Percentiles rank a stretch among this genome's conserved stretches.
phyloP scores from a whole-genome alignment of 257 asterid species.

The Salvia miltiorrhiza region DNA sequence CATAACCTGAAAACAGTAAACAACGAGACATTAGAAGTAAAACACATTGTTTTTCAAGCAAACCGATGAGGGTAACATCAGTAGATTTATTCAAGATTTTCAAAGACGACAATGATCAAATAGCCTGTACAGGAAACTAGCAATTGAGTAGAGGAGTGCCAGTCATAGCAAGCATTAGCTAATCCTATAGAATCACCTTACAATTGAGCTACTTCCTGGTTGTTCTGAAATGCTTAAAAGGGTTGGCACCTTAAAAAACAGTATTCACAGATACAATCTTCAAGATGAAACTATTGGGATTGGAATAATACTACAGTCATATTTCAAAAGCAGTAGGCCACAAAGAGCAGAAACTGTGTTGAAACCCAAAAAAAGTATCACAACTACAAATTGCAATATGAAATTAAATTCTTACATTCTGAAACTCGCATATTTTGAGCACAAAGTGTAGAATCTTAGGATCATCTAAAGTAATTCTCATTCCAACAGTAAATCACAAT shows the following conservation, averaged over 20 bases:
- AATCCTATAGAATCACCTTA: background rate
- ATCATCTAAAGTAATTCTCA: background rate
- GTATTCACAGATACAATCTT: background rate
- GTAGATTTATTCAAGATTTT: constrained; percentile 5
- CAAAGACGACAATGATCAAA: constrained; percentile 5
- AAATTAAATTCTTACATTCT: background rate
- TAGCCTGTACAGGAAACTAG: constrained; percentile 5
- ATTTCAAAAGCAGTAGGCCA: background rate
- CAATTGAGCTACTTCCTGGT: background rate
- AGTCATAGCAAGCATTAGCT: background rate
- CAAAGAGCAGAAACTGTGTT: background rate
- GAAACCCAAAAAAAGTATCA: background rate
- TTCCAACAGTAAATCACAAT: constrained; percentile 1
- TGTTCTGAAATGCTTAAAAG: constrained; percentile 9
- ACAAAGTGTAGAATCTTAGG: background rate
- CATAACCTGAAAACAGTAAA: constrained; percentile 60
- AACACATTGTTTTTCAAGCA: background rate
- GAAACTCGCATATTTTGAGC: background rate
- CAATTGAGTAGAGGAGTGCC: background rate
- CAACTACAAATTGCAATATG: background rate
- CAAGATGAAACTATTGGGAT: constrained; percentile 4
- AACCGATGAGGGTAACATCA: constrained; percentile 1
- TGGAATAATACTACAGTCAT: background rate
- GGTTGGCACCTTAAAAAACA: background rate
- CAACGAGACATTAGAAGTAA: constrained; percentile 10